These are phyloP conservation scores for Medicago truncatula DNA, from an alignment of 306 rosid genomes.

Conservation along the genomic window DNA sequence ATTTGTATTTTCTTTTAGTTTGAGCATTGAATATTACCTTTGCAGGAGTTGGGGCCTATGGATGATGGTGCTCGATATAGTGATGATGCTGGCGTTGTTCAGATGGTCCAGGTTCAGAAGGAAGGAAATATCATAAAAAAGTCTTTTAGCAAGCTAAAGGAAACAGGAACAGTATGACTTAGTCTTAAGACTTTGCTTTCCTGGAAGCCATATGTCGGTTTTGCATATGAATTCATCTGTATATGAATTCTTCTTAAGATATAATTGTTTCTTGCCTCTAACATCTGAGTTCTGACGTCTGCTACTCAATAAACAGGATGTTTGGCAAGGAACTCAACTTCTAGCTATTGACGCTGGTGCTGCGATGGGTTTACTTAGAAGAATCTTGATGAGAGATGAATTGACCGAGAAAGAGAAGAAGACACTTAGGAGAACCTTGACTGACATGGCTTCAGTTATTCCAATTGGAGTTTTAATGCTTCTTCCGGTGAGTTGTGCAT, in stretches of 20 bases:
- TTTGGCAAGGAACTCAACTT: slow-evolving; percentile 98
- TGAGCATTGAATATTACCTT: slow-evolving; percentile 22
- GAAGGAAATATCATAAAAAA: slow-evolving; percentile 70
- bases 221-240: slow-evolving; percentile 32
- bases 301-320: slow-evolving; percentile 65
- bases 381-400: slow-evolving; percentile 79
- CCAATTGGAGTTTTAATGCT: slow-evolving; percentile 96
- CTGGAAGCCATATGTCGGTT: slow-evolving; percentile 28
- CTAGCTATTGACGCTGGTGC: slow-evolving; percentile 86
- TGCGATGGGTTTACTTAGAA: slow-evolving; percentile 78
- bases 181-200: slow-evolving; percentile 28
- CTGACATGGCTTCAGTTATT: slow-evolving; percentile 93
- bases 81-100: slow-evolving; percentile 51
- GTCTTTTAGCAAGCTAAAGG: slow-evolving; percentile 76
- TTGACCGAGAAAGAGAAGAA: slow-evolving; percentile 87
- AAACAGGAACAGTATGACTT: slow-evolving; percentile 75
- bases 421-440: slow-evolving; percentile 82
- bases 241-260: not conserved
- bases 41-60: slow-evolving; percentile 57
- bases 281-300: slow-evolving; percentile 39
- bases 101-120: slow-evolving; percentile 64
- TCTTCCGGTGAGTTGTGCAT: slow-evolving; percentile 76
- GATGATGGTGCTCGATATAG: slow-evolving; percentile 53
- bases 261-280: slow-evolving; percentile 24
- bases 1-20: not conserved